Evolutionary conservation across 108 stramenopile genomes (phyloP), one percentile per base, ranked within the genome.

Genomic region (Fragilariopsis cylindrus): DNA sequence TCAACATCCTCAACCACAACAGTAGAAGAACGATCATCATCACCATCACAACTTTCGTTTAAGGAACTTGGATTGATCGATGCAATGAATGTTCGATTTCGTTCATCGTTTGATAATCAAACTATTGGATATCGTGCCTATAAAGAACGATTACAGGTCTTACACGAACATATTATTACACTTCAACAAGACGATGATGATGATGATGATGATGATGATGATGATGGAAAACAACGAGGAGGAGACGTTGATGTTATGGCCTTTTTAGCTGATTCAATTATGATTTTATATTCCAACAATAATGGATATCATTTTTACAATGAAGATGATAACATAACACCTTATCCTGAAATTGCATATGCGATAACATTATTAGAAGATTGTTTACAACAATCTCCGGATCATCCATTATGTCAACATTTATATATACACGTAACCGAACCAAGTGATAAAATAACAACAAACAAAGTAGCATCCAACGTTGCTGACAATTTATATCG

Each of bases 41-140:
- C 18, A 21, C 15, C 39, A 12, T 41, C 16, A 30, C 16, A 30
- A 41, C 62, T 63, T 45, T 63, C 62, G 21, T n/a, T 11, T n/a
- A 63, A 63, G 62, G 62, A 63, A 63, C 40, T 63, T 7, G 62
- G 62, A 11, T 44, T 63, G 62, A 63, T 63, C n/a, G 62, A 63
- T 63, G 62, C 62, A 12, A 43, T 63, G 62, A 13, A 63, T 40
- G 39, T 63, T 43, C 62, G 62, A 6, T 63, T 63, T 13, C 62
- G 44, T 9, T 63, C 62, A 42, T 12, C 50, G 2, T 63, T 63
- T 45, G 43, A 21, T 2, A 63, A 63, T 15, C 62, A 63, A 63
- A 63, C 62, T 4, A 63, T 63, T 43, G 62, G 62, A 15, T 63
- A 44, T 44, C n/a, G 5, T 4, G 43, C 62, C 3, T 63, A 63